Evolutionary conservation across 306 rosid species (phyloP), one percentile per base, ranked within the genome.

Genomic region (Inga laurina): DNA sequence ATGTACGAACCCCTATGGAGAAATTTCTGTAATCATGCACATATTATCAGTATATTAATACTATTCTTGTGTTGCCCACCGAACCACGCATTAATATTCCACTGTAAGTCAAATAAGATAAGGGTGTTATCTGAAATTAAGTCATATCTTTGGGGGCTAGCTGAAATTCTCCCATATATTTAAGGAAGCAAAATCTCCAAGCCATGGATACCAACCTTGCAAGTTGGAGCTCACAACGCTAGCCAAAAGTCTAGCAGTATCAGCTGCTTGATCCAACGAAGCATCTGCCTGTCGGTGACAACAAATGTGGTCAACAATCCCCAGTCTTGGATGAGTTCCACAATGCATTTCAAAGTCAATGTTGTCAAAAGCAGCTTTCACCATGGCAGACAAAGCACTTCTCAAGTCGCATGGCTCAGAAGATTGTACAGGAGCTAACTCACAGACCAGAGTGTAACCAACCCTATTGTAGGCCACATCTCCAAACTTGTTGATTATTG

Each of bases 311-410:
- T 96, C 99, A 27, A 92, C 97, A 79, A 91, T 96, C 32, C 98
- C 99, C 7, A 94, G 91, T 41, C 98, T 87, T 22, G 98, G 99
- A 85, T 92, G 99, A 86, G 94, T 91, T 75, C 97, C 99, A 78
- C 61, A 72, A 78, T 96, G 97, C 16, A 57, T 67, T 76, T 91
- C 87, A 56, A 96, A 87, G 71, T 96, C 93, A 68, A 92, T 83
- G 64, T 79, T 65, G 34, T 87, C 90, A 80, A 91, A 80, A 0
- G 99, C 98, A 85, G 98, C 91, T 82, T 85, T 94, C 27, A 94
- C 97, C 93, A 96, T 91, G 75, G 93, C 86, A 56, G 90, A 80
- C 73, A 90, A 91, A 7, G 98, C 93, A 86, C 85, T 84, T 85
- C 81, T 88, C 84, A 92, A 87, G 72, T 90, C 83, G 72, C 91